Conservation (phyloP, 495 filamentous ascomycete species). For the Trichoderma asperelloides region DNA sequence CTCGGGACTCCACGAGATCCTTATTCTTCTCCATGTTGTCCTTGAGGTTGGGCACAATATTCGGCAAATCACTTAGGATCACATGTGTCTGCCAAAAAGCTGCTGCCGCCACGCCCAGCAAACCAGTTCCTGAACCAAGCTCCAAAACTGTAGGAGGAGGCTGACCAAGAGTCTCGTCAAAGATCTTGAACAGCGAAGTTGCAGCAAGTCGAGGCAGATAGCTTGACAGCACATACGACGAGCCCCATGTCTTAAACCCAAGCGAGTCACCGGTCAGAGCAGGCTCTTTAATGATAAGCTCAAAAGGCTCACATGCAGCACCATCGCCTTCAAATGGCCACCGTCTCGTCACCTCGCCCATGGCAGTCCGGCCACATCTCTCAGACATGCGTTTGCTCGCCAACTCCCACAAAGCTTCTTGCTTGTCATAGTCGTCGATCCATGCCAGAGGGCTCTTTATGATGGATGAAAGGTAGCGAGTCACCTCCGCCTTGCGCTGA, state of each 20-base stretch:
- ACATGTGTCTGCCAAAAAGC: conserved; percentile 32
- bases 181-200: conserved; percentile 28
- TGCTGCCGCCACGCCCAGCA: conserved; percentile 47
- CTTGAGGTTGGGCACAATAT: conserved; percentile 34
- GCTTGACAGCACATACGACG: conserved; percentile 76
- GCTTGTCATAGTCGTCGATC: conserved; percentile 61
- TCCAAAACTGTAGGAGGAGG: conserved; percentile 37
- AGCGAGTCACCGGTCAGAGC: conserved; percentile 79
- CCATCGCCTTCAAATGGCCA: conserved; percentile 50
- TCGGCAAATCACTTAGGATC: conserved; percentile 37
- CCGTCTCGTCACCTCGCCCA: conserved; percentile 65
- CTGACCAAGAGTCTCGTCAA: conserved; percentile 13
- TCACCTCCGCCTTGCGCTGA: conserved; percentile 28
- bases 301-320: conserved; percentile 26
- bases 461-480: conserved; percentile 64
- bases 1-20: conserved; percentile 18
- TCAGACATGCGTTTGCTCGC: conserved; percentile 73
- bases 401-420: conserved; percentile 69
- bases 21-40: conserved; percentile 32
- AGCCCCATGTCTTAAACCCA: conserved; percentile 88
- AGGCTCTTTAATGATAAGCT: conserved; percentile 72
- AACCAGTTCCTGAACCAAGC: conserved; percentile 56
- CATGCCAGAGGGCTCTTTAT: conserved; percentile 66
- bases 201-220: conserved; percentile 45
- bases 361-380: conserved; percentile 72